These are phyloP conservation scores for Wickerhamiella sorbophila DNA, from an alignment of 805 yeast genomes.

Conservation along the genomic window DNA sequence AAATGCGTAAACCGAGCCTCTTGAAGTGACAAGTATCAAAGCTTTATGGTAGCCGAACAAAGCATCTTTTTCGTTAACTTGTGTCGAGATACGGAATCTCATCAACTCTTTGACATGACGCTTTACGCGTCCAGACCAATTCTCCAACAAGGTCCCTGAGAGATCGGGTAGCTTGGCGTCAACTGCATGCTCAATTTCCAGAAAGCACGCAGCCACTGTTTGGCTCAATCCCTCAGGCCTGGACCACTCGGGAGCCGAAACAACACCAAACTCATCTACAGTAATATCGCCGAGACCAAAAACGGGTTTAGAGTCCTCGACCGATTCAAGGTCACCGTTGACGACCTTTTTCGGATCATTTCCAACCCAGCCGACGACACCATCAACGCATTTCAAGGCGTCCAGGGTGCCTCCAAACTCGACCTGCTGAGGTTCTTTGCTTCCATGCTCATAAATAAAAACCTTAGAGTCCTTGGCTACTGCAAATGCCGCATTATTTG, in stretches of 20 bases:
- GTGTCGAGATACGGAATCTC: not conserved
- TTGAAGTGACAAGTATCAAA: conserved; percentile 20
- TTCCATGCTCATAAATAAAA: not conserved
- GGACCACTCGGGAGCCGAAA: not conserved
- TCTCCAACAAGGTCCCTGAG: not conserved
- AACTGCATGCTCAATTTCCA: not conserved
- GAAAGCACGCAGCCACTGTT: not conserved
- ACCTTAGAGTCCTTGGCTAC: not conserved
- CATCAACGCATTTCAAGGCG: not conserved
- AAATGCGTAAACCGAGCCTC: conserved; percentile 22
- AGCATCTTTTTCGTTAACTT: conserved; percentile 11
- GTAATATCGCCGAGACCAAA: not conserved
- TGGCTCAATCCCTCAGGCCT: not conserved
- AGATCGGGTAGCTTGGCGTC: not conserved
- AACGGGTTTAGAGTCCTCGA: not conserved
- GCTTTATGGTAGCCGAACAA: conserved; percentile 25
- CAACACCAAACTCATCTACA: not conserved
- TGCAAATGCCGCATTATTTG: not conserved
- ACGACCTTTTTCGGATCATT: not conserved
- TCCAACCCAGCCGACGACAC: not conserved
- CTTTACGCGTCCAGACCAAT: not conserved
- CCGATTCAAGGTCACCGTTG: no score
- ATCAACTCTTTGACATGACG: not conserved
- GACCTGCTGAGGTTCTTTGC: not conserved
- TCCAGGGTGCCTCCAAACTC: not conserved